Base-by-base conservation (phyloP, 2,329 filamentous ascomycete genomes). In the Beauveria varroae region DNA sequence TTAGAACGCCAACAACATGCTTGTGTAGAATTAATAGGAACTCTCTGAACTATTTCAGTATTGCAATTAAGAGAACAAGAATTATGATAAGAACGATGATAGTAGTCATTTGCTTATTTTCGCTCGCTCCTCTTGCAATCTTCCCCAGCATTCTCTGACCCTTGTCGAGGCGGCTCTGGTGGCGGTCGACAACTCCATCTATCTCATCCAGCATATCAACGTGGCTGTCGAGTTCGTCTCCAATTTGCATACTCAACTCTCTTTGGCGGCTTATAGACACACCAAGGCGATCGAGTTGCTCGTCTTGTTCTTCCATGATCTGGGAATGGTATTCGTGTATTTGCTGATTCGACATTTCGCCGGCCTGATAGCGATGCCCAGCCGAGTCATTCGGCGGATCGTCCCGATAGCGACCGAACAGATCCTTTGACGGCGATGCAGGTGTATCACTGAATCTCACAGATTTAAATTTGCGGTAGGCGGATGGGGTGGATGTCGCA, bases 241-340 rank as follows among this genome's bases (percentile, higher is more conserved):
- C 93, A 69, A 99, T 98, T 77, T 95, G 91, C 78, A 97, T 96
- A 71, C 89, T 93, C 64, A 99, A 80, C 77, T 98, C 91, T 55
- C 96, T 82, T 78, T 98, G 95, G 44, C 95, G 85, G 4, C 90
- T 84, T 67, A 99, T 97, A 62, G 86, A 91, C 69, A 86, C 85
- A n/a, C 93, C 91, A 4, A 99, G 79, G 10, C 83, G 81, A 72
- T 98, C 93, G n/a, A 99, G 82, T 73, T 96, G 92, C 66, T 90
- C 89, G 71, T 99, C 95, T 75, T 99, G 95, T 64, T 97, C 87
- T n/a, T 83, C 81, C 43, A 99, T 79, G 28, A 96, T 86, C 64
- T 86, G 86, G 61, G 82, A 79, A 76, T 99, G 95, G 74, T 96
- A 93, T 24, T 83, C 80, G 75, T 97, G 90, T 65, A 98, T 87